A percentile compares a stretch with the other conserved stretches of the same genome.
Evolutionary conservation across 2,329 filamentous ascomycete species (phyloP).

Genomic region (Venturia nashicola): DNA sequence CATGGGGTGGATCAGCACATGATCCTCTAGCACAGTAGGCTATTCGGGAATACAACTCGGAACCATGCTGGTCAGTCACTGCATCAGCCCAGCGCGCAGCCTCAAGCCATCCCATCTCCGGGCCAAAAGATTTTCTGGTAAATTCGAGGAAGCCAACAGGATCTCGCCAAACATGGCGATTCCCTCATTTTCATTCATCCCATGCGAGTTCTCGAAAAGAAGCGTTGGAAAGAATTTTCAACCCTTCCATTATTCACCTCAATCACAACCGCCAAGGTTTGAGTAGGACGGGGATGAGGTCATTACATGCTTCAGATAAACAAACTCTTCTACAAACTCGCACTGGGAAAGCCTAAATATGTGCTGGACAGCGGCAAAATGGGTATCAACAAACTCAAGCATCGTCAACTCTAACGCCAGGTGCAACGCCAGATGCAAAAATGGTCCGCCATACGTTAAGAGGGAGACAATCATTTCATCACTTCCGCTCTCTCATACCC

Average conservation of each 20-base stretch:
- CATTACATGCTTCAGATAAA: background rate
- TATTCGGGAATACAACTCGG: background rate
- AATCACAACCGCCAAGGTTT: too few species aligned
- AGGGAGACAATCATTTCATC: background rate
- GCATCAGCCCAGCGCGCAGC: background rate
- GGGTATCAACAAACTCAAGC: background rate
- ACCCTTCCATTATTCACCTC: too few species aligned
- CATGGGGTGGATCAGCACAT: too few species aligned
- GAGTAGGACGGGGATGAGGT: background rate
- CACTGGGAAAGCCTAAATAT: background rate
- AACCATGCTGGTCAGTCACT: background rate
- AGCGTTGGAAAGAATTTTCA: too few species aligned
- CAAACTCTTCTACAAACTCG: background rate
- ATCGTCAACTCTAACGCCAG: background rate
- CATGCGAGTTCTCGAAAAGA: too few species aligned
- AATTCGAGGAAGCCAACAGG: too few species aligned
- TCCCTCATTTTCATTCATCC: too few species aligned
- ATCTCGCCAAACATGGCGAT: too few species aligned
- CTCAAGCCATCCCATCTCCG: background rate
- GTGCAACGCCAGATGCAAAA: background rate
- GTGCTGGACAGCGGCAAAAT: background rate
- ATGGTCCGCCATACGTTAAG: background rate
- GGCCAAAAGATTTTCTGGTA: background rate
- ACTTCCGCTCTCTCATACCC: conserved; percentile 9
- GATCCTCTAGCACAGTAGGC: background rate